A percentile compares a stretch with the other conserved stretches of the same genome.
These are phyloP conservation scores for Ustilago sp. DNA, from an alignment of 1,284 basidiomycete genomes.

Conservation along the genomic window DNA sequence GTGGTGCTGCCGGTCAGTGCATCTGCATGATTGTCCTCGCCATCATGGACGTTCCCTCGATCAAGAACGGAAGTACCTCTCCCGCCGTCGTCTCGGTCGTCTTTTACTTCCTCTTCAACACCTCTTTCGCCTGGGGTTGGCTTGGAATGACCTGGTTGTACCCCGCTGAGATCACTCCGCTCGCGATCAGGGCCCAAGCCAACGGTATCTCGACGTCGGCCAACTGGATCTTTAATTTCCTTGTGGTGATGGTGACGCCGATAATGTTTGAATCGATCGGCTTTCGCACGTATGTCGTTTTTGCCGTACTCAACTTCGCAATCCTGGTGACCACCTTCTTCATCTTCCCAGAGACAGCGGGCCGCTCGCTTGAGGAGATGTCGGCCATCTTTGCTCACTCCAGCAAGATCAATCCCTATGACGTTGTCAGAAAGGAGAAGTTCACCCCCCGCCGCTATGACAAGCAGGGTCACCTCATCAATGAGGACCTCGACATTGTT, in stretches of 20 bases:
- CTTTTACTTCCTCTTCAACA: conserved; percentile 67
- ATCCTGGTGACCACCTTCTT: conserved; percentile 53
- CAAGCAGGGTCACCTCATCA: conserved; percentile 54
- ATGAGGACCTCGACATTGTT: conserved; percentile 50
- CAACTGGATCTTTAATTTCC: conserved; percentile 67
- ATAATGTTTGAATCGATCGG: conserved; percentile 49
- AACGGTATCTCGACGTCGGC: conserved; percentile 64
- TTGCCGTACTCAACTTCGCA: conserved; percentile 56
- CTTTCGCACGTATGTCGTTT: conserved; percentile 54
- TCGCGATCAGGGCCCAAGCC: conserved; percentile 62
- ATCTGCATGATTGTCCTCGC: conserved; percentile 62
- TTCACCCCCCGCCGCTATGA: conserved; percentile 63
- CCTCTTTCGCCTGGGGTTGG: conserved; percentile 67
- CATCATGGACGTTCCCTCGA: conserved; percentile 28
- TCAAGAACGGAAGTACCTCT: conserved; percentile 29
- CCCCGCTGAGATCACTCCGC: conserved; percentile 67
- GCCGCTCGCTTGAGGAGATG: conserved; percentile 66
- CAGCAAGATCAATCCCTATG: conserved; percentile 62
- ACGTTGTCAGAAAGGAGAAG: conserved; percentile 60
- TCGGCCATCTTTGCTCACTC: conserved; percentile 62
- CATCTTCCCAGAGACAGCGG: conserved; percentile 66
- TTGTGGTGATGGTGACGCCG: conserved; percentile 65
- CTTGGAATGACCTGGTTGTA: conserved; percentile 69
- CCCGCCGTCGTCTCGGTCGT: conserved; percentile 57
- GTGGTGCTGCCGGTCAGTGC: conserved; percentile 58